Conservation (phyloP, 2,329 filamentous ascomycete genomes). For the Rugonectria rugulosa region DNA sequence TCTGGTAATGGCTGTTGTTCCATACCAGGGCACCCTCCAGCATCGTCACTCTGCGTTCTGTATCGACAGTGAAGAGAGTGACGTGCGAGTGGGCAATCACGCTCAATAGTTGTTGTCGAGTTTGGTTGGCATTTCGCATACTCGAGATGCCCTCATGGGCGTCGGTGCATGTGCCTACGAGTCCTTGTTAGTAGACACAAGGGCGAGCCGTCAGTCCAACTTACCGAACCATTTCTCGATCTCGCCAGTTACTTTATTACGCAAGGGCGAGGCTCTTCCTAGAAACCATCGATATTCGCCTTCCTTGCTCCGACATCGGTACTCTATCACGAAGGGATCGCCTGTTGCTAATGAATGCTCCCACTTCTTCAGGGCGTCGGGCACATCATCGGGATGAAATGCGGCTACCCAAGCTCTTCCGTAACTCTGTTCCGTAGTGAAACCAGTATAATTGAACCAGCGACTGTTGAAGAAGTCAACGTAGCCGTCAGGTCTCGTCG, state of each 20-base stretch:
- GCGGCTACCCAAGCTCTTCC: conserved; percentile 68
- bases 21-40: conserved; percentile 73
- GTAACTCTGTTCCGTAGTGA: conserved; percentile 67
- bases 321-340: conserved; percentile 73
- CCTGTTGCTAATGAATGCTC: conserved; percentile 69
- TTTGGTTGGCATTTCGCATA: conserved; percentile 70
- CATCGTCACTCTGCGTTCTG: conserved; percentile 67
- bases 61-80: conserved; percentile 77
- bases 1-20: conserved; percentile 52
- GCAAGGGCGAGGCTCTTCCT: conserved; percentile 73
- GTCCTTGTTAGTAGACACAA: neutral
- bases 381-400: conserved; percentile 76
- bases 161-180: conserved; percentile 72
- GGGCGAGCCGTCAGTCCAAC: conserved; percentile 15
- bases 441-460: conserved; percentile 83
- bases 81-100: conserved; percentile 79
- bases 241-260: conserved; percentile 68
- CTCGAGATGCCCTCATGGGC: conserved; percentile 78
- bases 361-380: conserved; percentile 65
- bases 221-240: conserved; percentile 81
- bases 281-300: conserved; percentile 84
- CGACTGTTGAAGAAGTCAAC: conserved; percentile 78
- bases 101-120: conserved; percentile 73
- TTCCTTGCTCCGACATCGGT: conserved; percentile 70
- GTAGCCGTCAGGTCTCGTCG: conserved; percentile 68